These are phyloP conservation scores for Triangularia setosa DNA, from an alignment of 2,329 filamentous ascomycete genomes.

Conservation along the genomic window DNA sequence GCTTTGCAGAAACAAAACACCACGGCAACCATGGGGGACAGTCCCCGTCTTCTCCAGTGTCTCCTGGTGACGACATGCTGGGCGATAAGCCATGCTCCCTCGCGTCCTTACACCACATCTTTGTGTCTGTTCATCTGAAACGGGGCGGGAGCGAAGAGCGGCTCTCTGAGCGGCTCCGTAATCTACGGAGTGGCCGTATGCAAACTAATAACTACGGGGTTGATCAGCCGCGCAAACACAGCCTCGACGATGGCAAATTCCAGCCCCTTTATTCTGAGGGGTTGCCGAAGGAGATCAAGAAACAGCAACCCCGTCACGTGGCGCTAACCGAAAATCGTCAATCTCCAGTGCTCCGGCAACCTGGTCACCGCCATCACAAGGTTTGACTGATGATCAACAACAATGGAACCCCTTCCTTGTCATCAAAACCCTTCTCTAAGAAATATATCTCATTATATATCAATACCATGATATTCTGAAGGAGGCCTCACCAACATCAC, in stretches of 20 bases:
- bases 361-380: not conserved
- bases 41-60: not conserved
- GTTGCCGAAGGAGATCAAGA: not conserved
- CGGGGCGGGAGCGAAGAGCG: not conserved
- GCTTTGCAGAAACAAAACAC: not conserved
- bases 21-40: not conserved
- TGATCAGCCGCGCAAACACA: conserved; percentile 16
- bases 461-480: not conserved
- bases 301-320: not conserved
- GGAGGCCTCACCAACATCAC: not conserved
- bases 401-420: not conserved
- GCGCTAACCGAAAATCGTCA: not conserved
- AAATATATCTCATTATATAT: not conserved
- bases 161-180: not conserved
- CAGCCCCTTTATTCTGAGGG: conserved; percentile 9
- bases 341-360: not conserved
- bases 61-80: not conserved
- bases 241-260: conserved; percentile 23
- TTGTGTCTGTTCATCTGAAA: not conserved
- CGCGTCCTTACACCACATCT: not conserved
- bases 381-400: not conserved
- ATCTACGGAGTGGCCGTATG: not conserved
- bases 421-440: too few relatives aligned
- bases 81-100: not conserved
- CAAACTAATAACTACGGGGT: conserved; percentile 3